Evolutionary conservation across 2,329 filamentous ascomycete species (phyloP).

Genomic region (Diaporthe sp.): DNA sequence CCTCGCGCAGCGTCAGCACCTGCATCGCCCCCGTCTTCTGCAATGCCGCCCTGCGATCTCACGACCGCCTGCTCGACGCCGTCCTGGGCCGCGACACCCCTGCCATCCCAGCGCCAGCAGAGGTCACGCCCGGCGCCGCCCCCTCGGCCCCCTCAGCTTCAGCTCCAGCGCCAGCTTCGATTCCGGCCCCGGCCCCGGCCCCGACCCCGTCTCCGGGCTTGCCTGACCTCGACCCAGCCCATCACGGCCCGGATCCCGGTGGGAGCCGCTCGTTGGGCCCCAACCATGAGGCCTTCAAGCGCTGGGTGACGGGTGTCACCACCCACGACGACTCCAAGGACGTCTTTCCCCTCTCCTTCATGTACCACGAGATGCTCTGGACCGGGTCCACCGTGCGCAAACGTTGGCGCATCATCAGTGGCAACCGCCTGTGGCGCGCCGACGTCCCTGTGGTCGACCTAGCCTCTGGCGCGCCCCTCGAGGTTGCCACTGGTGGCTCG

Average conservation of each 20-base stretch:
- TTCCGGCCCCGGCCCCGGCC: background rate
- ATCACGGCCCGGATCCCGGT: conserved; percentile 16
- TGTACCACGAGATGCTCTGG: conserved; percentile 53
- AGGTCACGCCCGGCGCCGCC: background rate
- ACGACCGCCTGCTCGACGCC: conserved; percentile 52
- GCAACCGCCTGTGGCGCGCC: conserved; percentile 53
- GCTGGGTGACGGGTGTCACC: conserved; percentile 58
- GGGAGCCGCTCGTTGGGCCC: conserved; percentile 14
- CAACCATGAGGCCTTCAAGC: conserved; percentile 54
- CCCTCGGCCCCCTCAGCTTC: background rate
- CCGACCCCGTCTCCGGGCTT: background rate
- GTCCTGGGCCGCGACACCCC: conserved; percentile 40
- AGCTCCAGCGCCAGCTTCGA: too few relatives aligned
- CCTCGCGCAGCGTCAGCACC: conserved; percentile 40
- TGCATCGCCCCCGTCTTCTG: conserved; percentile 53
- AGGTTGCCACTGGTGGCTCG: conserved; percentile 44
- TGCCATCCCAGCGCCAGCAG: too few relatives aligned
- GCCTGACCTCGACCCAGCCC: conserved; percentile 1
- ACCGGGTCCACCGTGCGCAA: conserved; percentile 55
- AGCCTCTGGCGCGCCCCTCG: conserved; percentile 44
- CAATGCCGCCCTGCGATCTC: conserved; percentile 52
- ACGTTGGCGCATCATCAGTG: conserved; percentile 58
- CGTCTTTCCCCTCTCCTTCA: conserved; percentile 58
- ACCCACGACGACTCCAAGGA: conserved; percentile 60
- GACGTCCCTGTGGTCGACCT: conserved; percentile 47